Base-by-base conservation (phyloP, 352 stramenopile genomes). In the Phytophthora pistaciae region DNA sequence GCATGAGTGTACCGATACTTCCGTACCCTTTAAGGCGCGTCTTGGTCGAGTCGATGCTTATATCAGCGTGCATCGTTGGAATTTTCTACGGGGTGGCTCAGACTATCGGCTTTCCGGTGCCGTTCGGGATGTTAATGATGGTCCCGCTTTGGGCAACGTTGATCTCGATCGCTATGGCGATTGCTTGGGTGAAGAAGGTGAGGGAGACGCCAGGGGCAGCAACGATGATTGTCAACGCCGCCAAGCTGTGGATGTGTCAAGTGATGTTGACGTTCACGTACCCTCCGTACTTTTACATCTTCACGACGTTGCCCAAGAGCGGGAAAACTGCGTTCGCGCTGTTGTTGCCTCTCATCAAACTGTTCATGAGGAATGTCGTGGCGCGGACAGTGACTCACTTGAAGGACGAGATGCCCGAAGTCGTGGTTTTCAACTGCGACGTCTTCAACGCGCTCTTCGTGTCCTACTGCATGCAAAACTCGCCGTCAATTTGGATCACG, bases 401-500 rank as follows among this genome's bases (percentile, higher is more conserved):
- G 2, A 20, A 50, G 7, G 60, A 74, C 38, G 60, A 74, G n/a
- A 65, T 64, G 10, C 58, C 66, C 7, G 29, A 36, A 36, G 29
- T 36, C 29, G 29, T 36, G 29, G 29, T 36, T 1, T 36, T 36
- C 6, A 74, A 69, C 48, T 60, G 36, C 5, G 60, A 74, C 16
- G 53, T 75, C 5, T 75, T 75, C 36, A 66, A 54, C 33, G 36
- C 68, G 48, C 50, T 75, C 10, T 70, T 71, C 42, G 29, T 75
- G 7, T 48, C 62, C 0, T 71, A 66, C 18, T 71, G 68, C 46
- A 67, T 71, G 56, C 68, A 71, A 13, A 75, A 42, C 9, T 58
- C 58, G 23, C 61, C 61, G 3, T 71, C 68, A 1, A 31, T 60
- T 20, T 66, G 36, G 56, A 64, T 29, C 11, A 61, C 60, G 1